phyloP scores from a whole-genome alignment of 1,284 basidiomycete species.

The Irpex lacteus region DNA sequence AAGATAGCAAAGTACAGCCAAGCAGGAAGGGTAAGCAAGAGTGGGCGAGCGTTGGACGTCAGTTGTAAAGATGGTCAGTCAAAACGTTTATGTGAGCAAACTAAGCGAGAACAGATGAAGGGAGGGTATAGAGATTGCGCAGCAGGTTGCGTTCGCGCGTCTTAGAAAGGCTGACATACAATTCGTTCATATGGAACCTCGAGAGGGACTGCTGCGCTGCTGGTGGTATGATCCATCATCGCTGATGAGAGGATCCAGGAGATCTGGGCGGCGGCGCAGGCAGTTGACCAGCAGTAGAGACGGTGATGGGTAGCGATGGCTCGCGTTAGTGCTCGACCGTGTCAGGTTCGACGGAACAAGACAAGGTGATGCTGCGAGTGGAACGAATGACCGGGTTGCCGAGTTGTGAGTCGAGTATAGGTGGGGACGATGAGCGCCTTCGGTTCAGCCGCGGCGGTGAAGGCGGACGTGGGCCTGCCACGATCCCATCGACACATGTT shows the following conservation, averaged over 20 bases:
- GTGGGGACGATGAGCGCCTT: background rate
- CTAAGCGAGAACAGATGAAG: background rate
- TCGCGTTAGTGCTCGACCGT: background rate
- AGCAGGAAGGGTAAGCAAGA: background rate
- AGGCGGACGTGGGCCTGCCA: slow-evolving; percentile 77
- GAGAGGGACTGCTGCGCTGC: background rate
- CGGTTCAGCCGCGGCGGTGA: slow-evolving; percentile 8
- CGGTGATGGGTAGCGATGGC: background rate
- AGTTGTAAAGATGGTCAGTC: background rate
- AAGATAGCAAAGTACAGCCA: background rate
- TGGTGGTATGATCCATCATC: background rate
- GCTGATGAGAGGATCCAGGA: background rate
- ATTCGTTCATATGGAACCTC: background rate
- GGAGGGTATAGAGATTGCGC: background rate
- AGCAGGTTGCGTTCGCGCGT: too few species aligned
- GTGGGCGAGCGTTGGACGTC: too few species aligned
- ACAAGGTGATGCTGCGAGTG: background rate
- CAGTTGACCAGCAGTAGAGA: background rate
- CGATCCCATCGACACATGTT: slow-evolving; percentile 75
- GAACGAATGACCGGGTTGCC: background rate
- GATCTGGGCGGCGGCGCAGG: background rate
- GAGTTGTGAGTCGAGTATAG: background rate
- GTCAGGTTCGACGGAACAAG: background rate
- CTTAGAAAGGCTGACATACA: too few species aligned
- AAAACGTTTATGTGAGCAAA: background rate